phyloP scores from a whole-genome alignment of 352 stramenopile genomes.

The Bremia lactucae region DNA sequence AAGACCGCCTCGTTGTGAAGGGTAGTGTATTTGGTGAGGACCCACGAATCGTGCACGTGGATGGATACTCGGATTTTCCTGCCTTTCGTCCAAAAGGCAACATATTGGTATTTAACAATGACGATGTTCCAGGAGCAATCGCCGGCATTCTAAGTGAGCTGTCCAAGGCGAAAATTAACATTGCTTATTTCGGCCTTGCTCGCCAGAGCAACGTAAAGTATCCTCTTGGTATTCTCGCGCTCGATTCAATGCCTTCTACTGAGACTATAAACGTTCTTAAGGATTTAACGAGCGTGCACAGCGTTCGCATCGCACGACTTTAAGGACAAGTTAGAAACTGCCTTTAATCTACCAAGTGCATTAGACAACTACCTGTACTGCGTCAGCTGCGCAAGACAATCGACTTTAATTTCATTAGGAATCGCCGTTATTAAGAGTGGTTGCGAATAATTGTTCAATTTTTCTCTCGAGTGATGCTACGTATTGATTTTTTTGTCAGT shows the following conservation, averaged over 20 bases:
- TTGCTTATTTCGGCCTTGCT: constrained; percentile 75
- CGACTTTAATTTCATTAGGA: too few species aligned
- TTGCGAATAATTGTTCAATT: constrained; percentile 16
- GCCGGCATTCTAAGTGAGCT: constrained; percentile 62
- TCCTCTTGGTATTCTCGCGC: constrained; percentile 60
- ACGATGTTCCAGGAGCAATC: constrained; percentile 71
- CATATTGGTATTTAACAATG: constrained; percentile 76
- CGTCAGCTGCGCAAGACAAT: too few species aligned
- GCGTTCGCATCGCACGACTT: constrained; percentile 55
- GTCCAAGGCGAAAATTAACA: constrained; percentile 66
- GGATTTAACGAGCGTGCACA: constrained; percentile 47
- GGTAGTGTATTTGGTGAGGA: constrained; percentile 79
- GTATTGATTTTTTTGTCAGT: constrained; percentile 65
- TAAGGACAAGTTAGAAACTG: too few species aligned
- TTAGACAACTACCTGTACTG: too few species aligned
- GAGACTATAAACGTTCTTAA: constrained; percentile 56
- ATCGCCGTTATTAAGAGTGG: constrained; percentile 3
- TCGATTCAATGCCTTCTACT: constrained; percentile 44
- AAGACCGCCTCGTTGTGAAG: constrained; percentile 49
- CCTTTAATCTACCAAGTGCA: too few species aligned
- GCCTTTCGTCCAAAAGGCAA: constrained; percentile 71
- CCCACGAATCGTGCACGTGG: constrained; percentile 64
- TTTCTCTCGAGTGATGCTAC: constrained; percentile 27
- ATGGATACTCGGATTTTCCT: constrained; percentile 79
- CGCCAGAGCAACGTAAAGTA: constrained; percentile 46